These are phyloP conservation scores for Selaginella moellendorffii DNA, from an alignment of 75 land plant genomes.

Conservation along the genomic window DNA sequence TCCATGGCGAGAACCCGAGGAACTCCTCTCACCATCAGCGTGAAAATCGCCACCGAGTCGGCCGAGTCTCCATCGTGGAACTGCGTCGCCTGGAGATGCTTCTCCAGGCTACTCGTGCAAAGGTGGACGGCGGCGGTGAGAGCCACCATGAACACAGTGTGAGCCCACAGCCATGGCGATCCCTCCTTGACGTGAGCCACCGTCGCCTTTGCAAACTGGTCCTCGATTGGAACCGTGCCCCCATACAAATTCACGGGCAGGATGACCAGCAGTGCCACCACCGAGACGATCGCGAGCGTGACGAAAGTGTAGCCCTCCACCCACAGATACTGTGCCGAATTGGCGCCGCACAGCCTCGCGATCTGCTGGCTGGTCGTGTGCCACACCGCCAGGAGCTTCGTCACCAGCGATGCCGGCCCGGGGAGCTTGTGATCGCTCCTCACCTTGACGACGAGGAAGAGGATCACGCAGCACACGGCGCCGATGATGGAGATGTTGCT, in stretches of 20 bases:
- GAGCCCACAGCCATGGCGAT: constrained; percentile 48
- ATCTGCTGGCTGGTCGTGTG: constrained; percentile 62
- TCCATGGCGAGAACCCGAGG: constrained; percentile 44
- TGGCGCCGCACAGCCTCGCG: constrained; percentile 67
- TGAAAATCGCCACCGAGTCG: constrained; percentile 50
- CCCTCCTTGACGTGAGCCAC: constrained; percentile 44
- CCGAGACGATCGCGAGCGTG: constrained; percentile 25
- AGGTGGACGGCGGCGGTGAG: constrained; percentile 45
- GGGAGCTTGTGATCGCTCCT: constrained; percentile 68
- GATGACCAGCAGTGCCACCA: constrained; percentile 27
- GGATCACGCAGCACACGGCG: constrained; percentile 41
- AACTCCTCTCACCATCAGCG: constrained; percentile 60
- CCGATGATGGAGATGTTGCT: constrained; percentile 62
- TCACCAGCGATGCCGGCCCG: constrained; percentile 35
- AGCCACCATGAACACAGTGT: constrained; percentile 36
- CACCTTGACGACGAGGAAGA: constrained; percentile 72
- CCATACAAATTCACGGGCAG: constrained; percentile 62
- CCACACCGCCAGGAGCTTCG: constrained; percentile 74
- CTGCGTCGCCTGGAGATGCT: constrained; percentile 33
- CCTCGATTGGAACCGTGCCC: constrained; percentile 30
- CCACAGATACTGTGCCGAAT: constrained; percentile 66
- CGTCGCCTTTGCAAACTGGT: constrained; percentile 69
- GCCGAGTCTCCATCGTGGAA: constrained; percentile 39
- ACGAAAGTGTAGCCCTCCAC: constrained; percentile 60
- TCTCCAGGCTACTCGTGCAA: constrained; percentile 37